These are phyloP conservation scores for Neocatenulostroma microsporum DNA, from an alignment of 2,329 filamentous ascomycete species.

Conservation along the genomic window DNA sequence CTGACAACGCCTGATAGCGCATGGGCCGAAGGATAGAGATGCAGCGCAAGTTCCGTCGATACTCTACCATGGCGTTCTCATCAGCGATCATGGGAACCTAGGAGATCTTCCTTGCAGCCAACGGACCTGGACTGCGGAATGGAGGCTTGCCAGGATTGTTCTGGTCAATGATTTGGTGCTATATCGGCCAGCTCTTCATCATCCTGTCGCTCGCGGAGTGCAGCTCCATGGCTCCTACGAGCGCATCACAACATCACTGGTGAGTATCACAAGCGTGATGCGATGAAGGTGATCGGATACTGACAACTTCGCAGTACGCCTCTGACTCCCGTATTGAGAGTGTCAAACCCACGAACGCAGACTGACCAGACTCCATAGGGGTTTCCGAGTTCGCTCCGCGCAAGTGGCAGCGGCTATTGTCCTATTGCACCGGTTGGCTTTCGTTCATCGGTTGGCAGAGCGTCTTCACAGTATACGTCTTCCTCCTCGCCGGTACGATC, in stretches of 20 bases:
- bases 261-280: background rate
- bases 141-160: constrained; percentile 25
- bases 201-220: constrained; percentile 30
- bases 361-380: too few relatives aligned
- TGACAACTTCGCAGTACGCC: background rate
- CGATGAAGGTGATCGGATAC: too few relatives aligned
- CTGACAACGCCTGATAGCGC: background rate
- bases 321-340: too few relatives aligned
- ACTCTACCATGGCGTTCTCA: constrained; percentile 13
- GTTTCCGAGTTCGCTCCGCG: constrained; percentile 39
- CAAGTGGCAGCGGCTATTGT: constrained; percentile 35
- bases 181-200: constrained; percentile 25
- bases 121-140: constrained; percentile 17
- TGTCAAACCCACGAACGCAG: too few relatives aligned
- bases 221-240: constrained; percentile 25
- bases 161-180: constrained; percentile 24
- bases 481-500: constrained; percentile 39
- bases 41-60: constrained; percentile 18
- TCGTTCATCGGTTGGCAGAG: constrained; percentile 36
- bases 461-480: constrained; percentile 37
- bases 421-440: constrained; percentile 36
- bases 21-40: constrained; percentile 15
- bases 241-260: constrained; percentile 23
- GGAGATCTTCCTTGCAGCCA: constrained; percentile 35
- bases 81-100: constrained; percentile 42